Evolutionary conservation across 352 stramenopile species (phyloP), one percentile per base, ranked within the genome.

Genomic region (Peronospora tabacina): DNA sequence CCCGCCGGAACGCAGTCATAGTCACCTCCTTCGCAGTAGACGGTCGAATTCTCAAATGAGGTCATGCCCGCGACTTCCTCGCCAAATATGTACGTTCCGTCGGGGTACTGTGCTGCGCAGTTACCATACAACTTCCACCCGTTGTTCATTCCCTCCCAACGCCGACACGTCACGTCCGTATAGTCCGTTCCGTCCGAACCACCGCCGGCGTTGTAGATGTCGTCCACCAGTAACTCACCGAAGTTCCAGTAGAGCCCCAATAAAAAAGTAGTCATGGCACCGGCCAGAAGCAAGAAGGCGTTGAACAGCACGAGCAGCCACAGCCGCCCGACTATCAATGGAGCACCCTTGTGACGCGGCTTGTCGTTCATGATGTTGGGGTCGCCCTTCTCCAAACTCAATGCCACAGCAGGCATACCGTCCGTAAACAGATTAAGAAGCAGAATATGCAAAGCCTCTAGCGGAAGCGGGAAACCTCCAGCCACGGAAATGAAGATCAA

Each of bases 341-440:
- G 63, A 50, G 73, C 52, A 8, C 69, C 60, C 49, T 86, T 87
- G 13, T 72, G 45, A 5, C 78, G 78, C 4, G 78, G 78, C 6
- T 66, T 66, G 17, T 85, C 65, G 22, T 69, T 49, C 78, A 89
- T 89, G 48, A 87, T 87, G 1, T 59, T 24, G 10, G 73, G 73
- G 11, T 87, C 68, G 6, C 78, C 78, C 39, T 83, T 75, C 53
- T 89, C 78, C 37, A 89, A 72, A 49, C 78, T 89, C 24, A 89
- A 35, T 11, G 78, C 71, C 0, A 85, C 75, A 1, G 76, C 80
- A 24, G 80, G 80, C 74, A 87, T 87, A 7, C 80, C 80, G 29
- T 99, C 96, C 59, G 98, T 98, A 57, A 99, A 98, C n/a, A 99
- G 67, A 61, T 99, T 98, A n/a, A 99, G 79, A 68, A 97, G 97